Conservation (phyloP, 306 rosid species). For the Acmispon strigosus region DNA sequence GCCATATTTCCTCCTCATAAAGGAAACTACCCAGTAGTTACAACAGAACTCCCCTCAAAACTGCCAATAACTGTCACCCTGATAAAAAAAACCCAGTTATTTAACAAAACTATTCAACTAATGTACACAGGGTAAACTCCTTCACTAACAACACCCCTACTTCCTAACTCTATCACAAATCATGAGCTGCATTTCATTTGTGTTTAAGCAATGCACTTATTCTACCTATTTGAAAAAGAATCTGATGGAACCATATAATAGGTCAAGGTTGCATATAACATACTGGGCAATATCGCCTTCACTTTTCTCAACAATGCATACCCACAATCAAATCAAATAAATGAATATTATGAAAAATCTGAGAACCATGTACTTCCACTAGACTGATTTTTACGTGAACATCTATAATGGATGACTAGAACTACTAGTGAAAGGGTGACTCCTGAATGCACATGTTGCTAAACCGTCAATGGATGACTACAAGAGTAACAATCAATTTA, state of each 20-base stretch:
- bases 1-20: too few species aligned
- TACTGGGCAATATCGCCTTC: not conserved
- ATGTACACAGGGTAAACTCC: too few species aligned
- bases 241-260: not conserved
- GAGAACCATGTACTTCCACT: not conserved
- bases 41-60: too few species aligned
- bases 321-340: not conserved
- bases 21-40: too few species aligned
- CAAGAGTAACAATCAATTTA: not conserved
- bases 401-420: not conserved
- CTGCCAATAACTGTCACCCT: too few species aligned
- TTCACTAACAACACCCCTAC: too few species aligned
- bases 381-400: not conserved
- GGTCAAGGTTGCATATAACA: not conserved
- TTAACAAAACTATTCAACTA: too few species aligned
- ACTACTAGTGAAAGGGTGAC: not conserved
- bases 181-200: not conserved
- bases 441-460: not conserved
- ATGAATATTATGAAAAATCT: not conserved
- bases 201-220: not conserved
- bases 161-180: too few species aligned
- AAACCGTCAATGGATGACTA: not conserved
- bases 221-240: slow-evolving; percentile 3
- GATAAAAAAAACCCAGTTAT: too few species aligned
- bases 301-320: not conserved